phyloP scores from a whole-genome alignment of 345 rosid species.

The Populus tremula region DNA sequence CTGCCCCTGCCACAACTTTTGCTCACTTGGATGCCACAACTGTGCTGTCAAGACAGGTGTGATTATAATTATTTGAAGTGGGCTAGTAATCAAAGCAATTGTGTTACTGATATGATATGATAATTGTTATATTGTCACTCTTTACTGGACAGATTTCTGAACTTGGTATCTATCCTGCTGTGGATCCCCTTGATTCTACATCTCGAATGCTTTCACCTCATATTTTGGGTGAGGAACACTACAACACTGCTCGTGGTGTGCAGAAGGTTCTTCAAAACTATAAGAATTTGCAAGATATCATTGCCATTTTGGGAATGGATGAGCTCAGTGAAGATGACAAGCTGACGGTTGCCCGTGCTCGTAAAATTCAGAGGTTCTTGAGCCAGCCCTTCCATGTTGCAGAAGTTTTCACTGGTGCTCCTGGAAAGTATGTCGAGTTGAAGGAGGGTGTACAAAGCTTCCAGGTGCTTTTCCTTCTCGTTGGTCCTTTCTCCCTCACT shows the following conservation, averaged over 20 bases:
- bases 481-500: background rate
- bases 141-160: conserved; percentile 65
- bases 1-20: conserved; percentile 98
- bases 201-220: conserved; percentile 98
- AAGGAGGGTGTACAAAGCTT: conserved; percentile 85
- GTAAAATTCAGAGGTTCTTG: conserved; percentile 92
- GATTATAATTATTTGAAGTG: background rate
- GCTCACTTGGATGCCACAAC: conserved; percentile 99
- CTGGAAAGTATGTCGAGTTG: conserved; percentile 94
- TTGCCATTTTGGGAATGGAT: conserved; percentile 99
- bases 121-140: background rate
- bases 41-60: conserved; percentile 93
- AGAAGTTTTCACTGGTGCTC: conserved; percentile 98
- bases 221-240: conserved; percentile 91
- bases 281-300: conserved; percentile 97
- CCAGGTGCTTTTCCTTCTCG: conserved; percentile 54
- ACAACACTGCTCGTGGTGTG: conserved; percentile 96
- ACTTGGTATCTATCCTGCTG: conserved; percentile 98
- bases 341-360: conserved; percentile 94
- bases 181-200: conserved; percentile 96
- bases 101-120: background rate
- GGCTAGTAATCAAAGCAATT: background rate
- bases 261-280: conserved; percentile 98
- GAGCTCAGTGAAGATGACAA: conserved; percentile 99
- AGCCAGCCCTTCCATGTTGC: conserved; percentile 99